Evolutionary conservation across 768 basidiomycete genomes (phyloP), one percentile per base, ranked within the genome.

Genomic region (Candolleomyces eurysporus): DNA sequence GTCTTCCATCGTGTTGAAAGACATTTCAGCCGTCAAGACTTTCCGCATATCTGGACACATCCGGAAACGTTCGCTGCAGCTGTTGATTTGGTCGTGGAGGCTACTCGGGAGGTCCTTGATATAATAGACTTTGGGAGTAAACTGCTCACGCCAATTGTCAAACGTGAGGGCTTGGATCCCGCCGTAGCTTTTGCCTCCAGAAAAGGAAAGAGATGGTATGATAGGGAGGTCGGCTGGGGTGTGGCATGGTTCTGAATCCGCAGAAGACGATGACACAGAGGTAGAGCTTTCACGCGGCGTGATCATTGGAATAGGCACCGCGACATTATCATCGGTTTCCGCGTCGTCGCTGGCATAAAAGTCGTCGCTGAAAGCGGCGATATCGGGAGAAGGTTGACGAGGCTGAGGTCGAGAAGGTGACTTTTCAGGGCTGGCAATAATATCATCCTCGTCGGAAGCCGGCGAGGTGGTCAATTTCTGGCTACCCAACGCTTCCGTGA

Each of bases 81-180:
- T 67, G 70, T 90, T 89, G 72, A 92, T 81, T 57, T 82, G 75
- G 68, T 92, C 90, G 60, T 90, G 87, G 5, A 91, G 68, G 3
- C 76, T 63, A 64, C 86, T 84, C 0, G 86, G 85, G n/a, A 91
- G 76, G 61, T 90, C 79, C 60, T 72, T 77, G 2, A 84, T 69
- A 17, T 74, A 72, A 48, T 69, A 67, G 53, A 73, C 74, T 43
- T 76, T 74, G 52, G 76, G 76, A 22, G 67, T 68, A 39, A 72
- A 66, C 60, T 78, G 66, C 59, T 68, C 69, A 14, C 75, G 72
- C 64, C 72, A 77, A 14, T 70, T 66, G 19, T 72, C 65, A 77
- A 80, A 81, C 16, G 74, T 78, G 40, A 78, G 60, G 26, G 74
- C 72, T 9, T 69, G 68, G 63, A 76, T 74, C 1, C 75, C 78